Base-by-base conservation (phyloP, 164 flowering plant genomes). In the Buxus sempervirens region DNA sequence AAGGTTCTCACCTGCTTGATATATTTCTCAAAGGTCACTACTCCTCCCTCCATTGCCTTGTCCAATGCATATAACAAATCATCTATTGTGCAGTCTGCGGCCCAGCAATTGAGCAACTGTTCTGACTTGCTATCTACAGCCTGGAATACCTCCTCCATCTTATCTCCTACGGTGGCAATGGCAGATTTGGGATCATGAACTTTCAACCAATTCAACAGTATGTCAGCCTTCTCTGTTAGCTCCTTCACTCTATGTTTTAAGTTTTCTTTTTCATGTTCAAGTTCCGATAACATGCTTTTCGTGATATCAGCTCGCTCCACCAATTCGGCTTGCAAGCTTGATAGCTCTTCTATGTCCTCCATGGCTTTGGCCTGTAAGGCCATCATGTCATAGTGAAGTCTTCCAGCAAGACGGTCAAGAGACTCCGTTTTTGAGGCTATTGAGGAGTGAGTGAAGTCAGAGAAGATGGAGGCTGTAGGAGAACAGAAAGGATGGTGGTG, bases 41-140 rank as follows among this genome's bases (percentile, higher is more conserved):
- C 75, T 19, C 83, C 84, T 49, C 73, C 26, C 48, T 74, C 75
- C 63, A 85, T 32, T 28, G 81, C 90, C 69, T 72, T 69, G 15
- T 88, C 93, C 77, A 88, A 63, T 21, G 74, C 84, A 75, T 76
- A 76, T 19, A 88, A 68, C 77, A 78, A 28, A 71, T 86, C 93
- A n/a, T 86, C 89, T 58, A 83, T 68, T 8, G 81, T 83, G 22
- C n/a, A 9, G 58, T 83, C 86, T 5, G 69, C 79, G 6, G 84
- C 83, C 69, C 20, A 23, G 14, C 65, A 63, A 20, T 83, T 80
- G 9, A 88, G 21, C 28, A 67, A 15, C 54, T 51, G 16, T 19
- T 49, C 51, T 19, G 84, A 81, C 58, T 65, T 48, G n/a, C 70
- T 56, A 53, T 81, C 88, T 3, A 12, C 76, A 4, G 64, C 66